These are phyloP conservation scores for Aspergillus unguis DNA, from an alignment of 2,329 filamentous ascomycete species.

Conservation along the genomic window DNA sequence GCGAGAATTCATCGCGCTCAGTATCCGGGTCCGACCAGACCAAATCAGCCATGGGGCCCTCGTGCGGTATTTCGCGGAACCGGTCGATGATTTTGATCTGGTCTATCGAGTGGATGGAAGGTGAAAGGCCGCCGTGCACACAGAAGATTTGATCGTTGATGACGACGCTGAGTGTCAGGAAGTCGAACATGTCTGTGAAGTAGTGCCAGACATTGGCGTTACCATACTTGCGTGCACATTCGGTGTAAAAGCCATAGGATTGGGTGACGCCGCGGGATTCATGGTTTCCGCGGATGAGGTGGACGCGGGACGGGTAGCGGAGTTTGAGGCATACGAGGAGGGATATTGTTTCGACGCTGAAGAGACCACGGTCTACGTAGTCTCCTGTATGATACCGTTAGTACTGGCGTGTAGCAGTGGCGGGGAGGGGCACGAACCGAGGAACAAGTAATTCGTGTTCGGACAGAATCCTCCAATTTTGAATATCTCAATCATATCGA, in stretches of 20 bases:
- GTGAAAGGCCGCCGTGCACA: constrained; percentile 87
- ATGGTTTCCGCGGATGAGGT: constrained; percentile 96
- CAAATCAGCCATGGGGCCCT: constrained; percentile 98
- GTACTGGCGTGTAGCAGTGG: background rate
- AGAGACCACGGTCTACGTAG: constrained; percentile 97
- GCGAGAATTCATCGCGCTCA: constrained; percentile 94
- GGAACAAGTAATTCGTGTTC: constrained; percentile 96
- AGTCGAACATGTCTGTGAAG: constrained; percentile 99
- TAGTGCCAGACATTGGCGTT: constrained; percentile 99
- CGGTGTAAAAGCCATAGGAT: constrained; percentile 98
- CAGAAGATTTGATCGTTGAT: constrained; percentile 99
- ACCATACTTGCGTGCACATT: constrained; percentile 96
- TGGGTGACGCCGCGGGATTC: constrained; percentile 97
- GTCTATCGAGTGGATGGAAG: constrained; percentile 95
- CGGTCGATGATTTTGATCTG: constrained; percentile 99
- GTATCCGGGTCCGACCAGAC: constrained; percentile 98
- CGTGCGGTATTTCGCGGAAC: constrained; percentile 96
- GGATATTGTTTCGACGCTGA: constrained; percentile 98
- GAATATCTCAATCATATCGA: constrained; percentile 98
- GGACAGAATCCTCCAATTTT: constrained; percentile 96
- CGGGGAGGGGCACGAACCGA: constrained; percentile 60
- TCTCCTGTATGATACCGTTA: constrained; percentile 60
- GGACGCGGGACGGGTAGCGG: constrained; percentile 91
- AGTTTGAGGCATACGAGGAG: constrained; percentile 95
- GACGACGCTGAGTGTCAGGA: constrained; percentile 90